Evolutionary conservation across 192 early-diverging fungal genomes (phyloP).

Genomic region (Entomortierella parvispora): DNA sequence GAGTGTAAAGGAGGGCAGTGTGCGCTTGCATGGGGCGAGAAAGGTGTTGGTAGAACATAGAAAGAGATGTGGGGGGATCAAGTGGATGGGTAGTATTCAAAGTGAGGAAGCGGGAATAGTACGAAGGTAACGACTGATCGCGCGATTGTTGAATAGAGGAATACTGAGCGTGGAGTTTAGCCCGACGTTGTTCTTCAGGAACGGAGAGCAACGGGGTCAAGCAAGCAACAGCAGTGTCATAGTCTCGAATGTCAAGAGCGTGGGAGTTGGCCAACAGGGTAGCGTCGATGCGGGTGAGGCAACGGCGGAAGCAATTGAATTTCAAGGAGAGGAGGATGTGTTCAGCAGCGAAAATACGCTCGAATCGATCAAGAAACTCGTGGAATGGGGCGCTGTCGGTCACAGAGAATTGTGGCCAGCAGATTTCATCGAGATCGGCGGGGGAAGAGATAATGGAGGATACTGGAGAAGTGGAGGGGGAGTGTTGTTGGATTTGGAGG

Average conservation of each 20-base stretch:
- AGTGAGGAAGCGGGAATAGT: background rate
- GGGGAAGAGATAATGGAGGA: background rate
- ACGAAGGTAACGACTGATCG: background rate
- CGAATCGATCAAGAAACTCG: slow-evolving; percentile 3
- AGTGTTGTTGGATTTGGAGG: background rate
- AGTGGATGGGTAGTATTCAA: background rate
- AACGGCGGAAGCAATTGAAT: slow-evolving; percentile 7
- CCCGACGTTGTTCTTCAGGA: background rate
- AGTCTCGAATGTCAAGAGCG: slow-evolving; percentile 4
- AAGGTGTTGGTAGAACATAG: background rate
- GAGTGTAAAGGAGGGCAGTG: background rate
- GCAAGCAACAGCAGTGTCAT: slow-evolving; percentile 1
- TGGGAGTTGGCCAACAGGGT: background rate
- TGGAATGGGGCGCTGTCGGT: slow-evolving; percentile 1
- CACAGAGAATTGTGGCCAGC: slow-evolving; percentile 12
- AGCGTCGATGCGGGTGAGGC: background rate
- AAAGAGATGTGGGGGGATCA: background rate
- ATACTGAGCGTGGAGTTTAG: background rate
- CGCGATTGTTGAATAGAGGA: slow-evolving; percentile 2
- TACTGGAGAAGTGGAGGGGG: background rate
- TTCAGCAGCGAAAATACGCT: slow-evolving; percentile 1
- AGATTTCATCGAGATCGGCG: slow-evolving; percentile 1
- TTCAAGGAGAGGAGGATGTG: background rate
- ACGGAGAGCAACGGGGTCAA: background rate
- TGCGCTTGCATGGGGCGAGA: background rate